A percentile compares a stretch with the other conserved stretches of the same genome.
These are phyloP conservation scores for Cordyceps cicadae DNA, from an alignment of 2,329 filamentous ascomycete genomes.

Conservation along the genomic window DNA sequence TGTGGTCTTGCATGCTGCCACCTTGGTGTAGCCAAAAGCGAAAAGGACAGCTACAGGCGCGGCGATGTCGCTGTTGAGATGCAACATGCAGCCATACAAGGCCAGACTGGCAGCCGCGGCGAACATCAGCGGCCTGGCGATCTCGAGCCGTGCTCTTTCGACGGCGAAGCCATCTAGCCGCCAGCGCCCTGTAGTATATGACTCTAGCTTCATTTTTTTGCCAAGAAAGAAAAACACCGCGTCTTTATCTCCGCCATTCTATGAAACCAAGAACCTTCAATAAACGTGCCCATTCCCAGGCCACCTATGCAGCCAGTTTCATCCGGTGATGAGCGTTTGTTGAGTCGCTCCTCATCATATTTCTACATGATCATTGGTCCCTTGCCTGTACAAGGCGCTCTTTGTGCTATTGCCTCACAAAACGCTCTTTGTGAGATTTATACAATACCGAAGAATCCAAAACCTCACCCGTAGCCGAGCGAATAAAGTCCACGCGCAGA, in stretches of 20 bases:
- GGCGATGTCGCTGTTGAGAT: not conserved
- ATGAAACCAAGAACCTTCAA: not conserved
- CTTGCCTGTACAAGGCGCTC: too few relatives aligned
- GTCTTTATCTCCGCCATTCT: not conserved
- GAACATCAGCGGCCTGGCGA: slow-evolving; percentile 37
- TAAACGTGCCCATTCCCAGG: too few relatives aligned
- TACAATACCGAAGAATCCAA: slow-evolving; percentile 40
- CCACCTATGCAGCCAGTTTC: not conserved
- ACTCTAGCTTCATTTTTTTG: too few relatives aligned
- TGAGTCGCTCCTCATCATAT: not conserved
- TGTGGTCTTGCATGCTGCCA: not conserved
- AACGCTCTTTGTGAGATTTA: slow-evolving; percentile 37
- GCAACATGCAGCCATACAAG: not conserved
- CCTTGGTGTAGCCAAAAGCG: not conserved
- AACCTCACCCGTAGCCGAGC: slow-evolving; percentile 37
- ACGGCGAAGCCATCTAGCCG: slow-evolving; percentile 29
- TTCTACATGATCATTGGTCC: not conserved
- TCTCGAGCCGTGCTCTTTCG: slow-evolving; percentile 33
- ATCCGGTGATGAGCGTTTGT: not conserved
- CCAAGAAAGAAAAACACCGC: too few relatives aligned
- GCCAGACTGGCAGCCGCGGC: not conserved
- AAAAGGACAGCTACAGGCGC: not conserved
- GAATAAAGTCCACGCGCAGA: slow-evolving; percentile 42
- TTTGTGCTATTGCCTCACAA: slow-evolving; percentile 38
- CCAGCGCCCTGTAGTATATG: too few relatives aligned